phyloP scores from a whole-genome alignment of 495 filamentous ascomycete genomes.

The Xylaria scruposa region DNA sequence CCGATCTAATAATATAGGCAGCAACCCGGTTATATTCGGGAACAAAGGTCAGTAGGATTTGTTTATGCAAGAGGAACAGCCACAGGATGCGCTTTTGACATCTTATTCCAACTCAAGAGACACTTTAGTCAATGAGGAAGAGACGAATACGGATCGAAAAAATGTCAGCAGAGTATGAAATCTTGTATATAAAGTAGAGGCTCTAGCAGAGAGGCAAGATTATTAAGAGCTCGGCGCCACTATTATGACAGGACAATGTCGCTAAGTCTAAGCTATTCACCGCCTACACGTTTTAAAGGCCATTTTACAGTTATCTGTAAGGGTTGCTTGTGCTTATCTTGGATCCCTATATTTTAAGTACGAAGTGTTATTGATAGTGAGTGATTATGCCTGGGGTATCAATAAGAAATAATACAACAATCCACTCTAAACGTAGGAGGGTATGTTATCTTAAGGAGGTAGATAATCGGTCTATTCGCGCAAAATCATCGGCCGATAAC shows the following conservation, averaged over 20 bases:
- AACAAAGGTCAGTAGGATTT: not conserved
- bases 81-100: not conserved
- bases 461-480: conserved; percentile 6
- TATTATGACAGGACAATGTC: not conserved
- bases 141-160: not conserved
- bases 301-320: too few relatives aligned
- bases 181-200: not conserved
- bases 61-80: not conserved
- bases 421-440: not conserved
- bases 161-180: conserved; percentile 6
- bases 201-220: not conserved
- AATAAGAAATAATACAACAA: conserved; percentile 14
- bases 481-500: conserved; percentile 7
- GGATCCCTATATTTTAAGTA: not conserved
- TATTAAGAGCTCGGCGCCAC: conserved; percentile 9
- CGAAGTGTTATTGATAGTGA: not conserved
- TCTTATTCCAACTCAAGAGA: not conserved
- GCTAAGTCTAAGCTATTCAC: not conserved
- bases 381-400: not conserved
- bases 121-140: not conserved
- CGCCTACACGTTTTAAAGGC: not conserved
- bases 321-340: not conserved
- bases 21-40: not conserved
- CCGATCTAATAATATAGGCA: not conserved
- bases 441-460: not conserved